These are phyloP conservation scores for Carex kokanica DNA, from an alignment of 176 grass and related monocot genomes.

Conservation along the genomic window DNA sequence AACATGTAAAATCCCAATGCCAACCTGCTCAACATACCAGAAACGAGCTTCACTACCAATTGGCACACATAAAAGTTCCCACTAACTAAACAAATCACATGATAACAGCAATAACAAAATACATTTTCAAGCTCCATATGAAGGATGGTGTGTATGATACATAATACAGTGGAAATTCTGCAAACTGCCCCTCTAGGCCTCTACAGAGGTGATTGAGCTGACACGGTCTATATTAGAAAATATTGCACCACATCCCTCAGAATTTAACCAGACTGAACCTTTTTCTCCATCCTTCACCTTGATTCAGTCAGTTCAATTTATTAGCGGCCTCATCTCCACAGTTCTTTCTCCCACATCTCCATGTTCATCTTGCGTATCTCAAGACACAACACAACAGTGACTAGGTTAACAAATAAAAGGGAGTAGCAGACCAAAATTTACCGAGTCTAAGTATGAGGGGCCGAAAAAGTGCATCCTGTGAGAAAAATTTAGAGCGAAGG, in stretches of 20 bases:
- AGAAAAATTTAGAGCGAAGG: neutral
- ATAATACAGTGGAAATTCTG: neutral
- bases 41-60: neutral
- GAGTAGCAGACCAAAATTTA: neutral
- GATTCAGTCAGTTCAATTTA: neutral
- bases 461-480: neutral
- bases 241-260: neutral
- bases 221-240: neutral
- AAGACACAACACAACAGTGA: neutral
- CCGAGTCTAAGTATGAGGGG: neutral
- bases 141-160: neutral
- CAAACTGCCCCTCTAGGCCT: neutral
- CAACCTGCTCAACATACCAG: neutral
- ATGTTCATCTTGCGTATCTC: neutral
- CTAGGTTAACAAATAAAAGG: neutral
- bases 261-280: neutral
- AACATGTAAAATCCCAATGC: neutral
- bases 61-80: neutral
- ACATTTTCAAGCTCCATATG: neutral
- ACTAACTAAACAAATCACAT: neutral
- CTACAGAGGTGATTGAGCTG: constrained; percentile 4
- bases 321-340: neutral
- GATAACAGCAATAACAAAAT: constrained; percentile 7
- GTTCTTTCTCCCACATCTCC: neutral
- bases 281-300: neutral